Evolutionary conservation across 2,329 filamentous ascomycete species (phyloP).

Genomic region (Chrysosporium keratinophilum): DNA sequence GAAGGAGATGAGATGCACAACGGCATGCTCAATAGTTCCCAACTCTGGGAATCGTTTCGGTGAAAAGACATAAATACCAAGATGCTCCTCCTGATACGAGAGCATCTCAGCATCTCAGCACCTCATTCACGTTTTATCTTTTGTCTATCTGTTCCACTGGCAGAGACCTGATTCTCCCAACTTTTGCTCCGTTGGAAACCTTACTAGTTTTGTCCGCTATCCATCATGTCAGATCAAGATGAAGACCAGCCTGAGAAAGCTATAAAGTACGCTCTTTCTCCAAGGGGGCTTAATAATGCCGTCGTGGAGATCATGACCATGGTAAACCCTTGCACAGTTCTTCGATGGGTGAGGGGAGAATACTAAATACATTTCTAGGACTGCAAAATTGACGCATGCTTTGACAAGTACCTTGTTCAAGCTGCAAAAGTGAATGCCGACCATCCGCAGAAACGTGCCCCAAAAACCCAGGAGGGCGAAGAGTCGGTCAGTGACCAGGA

Average conservation of each 20-base stretch:
- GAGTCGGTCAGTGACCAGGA: neutral
- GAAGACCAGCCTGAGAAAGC: neutral
- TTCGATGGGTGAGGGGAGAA: neutral
- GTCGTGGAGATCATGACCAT: neutral
- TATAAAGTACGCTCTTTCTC: neutral
- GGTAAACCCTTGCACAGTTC: neutral
- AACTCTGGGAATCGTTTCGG: too few species aligned
- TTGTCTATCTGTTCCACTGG: too few species aligned
- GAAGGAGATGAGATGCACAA: too few species aligned
- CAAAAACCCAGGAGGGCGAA: neutral
- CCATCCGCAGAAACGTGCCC: neutral
- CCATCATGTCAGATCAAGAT: neutral
- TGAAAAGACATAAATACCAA: too few species aligned
- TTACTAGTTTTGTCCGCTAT: too few species aligned
- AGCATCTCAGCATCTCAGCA: too few species aligned
- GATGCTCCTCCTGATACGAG: too few species aligned
- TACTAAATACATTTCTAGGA: slow-evolving; percentile 3
- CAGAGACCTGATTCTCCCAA: too few species aligned
- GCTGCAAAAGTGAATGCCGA: neutral
- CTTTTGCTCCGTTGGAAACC: too few species aligned
- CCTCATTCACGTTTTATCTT: too few species aligned
- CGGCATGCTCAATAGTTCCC: too few species aligned
- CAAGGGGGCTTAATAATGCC: neutral
- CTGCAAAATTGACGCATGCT: slow-evolving; percentile 13
- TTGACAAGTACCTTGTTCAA: slow-evolving; percentile 4